A percentile compares a stretch with the other conserved stretches of the same genome.
Conservation (phyloP, 352 stramenopile genomes). For the Phytophthora idaei region DNA sequence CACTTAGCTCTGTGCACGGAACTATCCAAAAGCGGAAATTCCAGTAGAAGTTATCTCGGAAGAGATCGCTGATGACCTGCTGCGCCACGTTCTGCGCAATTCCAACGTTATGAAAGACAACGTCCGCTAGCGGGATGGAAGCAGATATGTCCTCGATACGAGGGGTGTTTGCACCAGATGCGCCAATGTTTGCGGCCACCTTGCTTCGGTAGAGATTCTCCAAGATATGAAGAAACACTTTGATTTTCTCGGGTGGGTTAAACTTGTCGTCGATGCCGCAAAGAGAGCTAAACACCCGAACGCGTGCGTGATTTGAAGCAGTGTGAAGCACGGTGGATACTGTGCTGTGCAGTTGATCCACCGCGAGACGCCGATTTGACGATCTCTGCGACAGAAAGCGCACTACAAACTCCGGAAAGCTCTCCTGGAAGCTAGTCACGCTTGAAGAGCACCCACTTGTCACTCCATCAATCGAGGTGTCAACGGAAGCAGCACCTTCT, state of each 20-base stretch:
- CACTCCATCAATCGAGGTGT: constrained; percentile 15
- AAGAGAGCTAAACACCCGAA: constrained; percentile 65
- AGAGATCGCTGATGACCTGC: constrained; percentile 68
- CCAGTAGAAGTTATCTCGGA: constrained; percentile 79
- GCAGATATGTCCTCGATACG: constrained; percentile 35
- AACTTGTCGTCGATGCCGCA: constrained; percentile 65
- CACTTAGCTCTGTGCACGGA: constrained; percentile 60
- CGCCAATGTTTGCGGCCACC: constrained; percentile 21
- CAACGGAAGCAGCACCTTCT: constrained; percentile 35
- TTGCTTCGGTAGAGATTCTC: constrained; percentile 71
- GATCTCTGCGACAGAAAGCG: constrained; percentile 59
- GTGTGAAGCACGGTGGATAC: constrained; percentile 59
- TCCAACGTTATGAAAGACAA: constrained; percentile 80
- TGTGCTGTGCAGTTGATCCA: constrained; percentile 67
- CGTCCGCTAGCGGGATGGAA: constrained; percentile 34
- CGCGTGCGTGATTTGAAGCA: constrained; percentile 49
- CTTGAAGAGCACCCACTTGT: constrained; percentile 15
- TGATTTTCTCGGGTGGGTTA: constrained; percentile 72
- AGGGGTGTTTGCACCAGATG: constrained; percentile 27
- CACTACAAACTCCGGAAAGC: constrained; percentile 74
- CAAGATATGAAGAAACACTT: constrained; percentile 70
- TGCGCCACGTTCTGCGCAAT: constrained; percentile 61
- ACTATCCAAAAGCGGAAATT: constrained; percentile 77
- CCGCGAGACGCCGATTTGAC: constrained; percentile 47
- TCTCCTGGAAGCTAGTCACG: constrained; percentile 47